Evolutionary conservation across 2,329 filamentous ascomycete genomes (phyloP).

Genomic region (Exophiala lecanii-corni): DNA sequence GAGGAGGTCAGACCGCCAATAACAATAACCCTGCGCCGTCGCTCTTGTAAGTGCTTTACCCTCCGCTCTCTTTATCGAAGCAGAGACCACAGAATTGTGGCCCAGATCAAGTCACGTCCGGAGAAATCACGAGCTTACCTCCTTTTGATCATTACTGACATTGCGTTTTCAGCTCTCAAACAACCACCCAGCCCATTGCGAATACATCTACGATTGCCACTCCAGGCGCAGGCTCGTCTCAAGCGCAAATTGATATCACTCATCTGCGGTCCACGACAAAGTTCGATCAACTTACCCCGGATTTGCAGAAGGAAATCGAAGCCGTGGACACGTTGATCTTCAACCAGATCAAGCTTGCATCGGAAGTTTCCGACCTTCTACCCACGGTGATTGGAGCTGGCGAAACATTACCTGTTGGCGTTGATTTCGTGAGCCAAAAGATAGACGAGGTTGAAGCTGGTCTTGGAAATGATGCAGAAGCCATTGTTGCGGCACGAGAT

Average conservation of each 20-base stretch:
- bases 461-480: slow-evolving; percentile 58
- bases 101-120: no score
- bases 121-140: no score
- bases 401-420: slow-evolving; percentile 60
- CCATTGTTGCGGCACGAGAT: slow-evolving; percentile 54
- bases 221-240: slow-evolving; percentile 54
- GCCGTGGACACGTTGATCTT: slow-evolving; percentile 75
- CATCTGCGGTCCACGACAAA: slow-evolving; percentile 82
- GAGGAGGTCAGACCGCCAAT: no score
- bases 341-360: slow-evolving; percentile 67
- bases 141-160: no score
- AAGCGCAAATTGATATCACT: slow-evolving; percentile 71
- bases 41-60: slow-evolving; percentile 18
- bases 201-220: slow-evolving; percentile 31
- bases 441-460: slow-evolving; percentile 60
- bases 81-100: background rate
- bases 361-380: slow-evolving; percentile 69
- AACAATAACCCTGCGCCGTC: slow-evolving; percentile 1
- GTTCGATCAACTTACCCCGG: slow-evolving; percentile 82
- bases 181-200: slow-evolving; percentile 7
- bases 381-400: slow-evolving; percentile 60
- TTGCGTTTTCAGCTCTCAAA: slow-evolving; percentile 13
- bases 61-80: no score
- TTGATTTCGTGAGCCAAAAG: slow-evolving; percentile 58
- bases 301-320: slow-evolving; percentile 73